These are phyloP conservation scores for Hirsutella minnesotensis DNA, from an alignment of 2,329 filamentous ascomycete species.

Conservation along the genomic window DNA sequence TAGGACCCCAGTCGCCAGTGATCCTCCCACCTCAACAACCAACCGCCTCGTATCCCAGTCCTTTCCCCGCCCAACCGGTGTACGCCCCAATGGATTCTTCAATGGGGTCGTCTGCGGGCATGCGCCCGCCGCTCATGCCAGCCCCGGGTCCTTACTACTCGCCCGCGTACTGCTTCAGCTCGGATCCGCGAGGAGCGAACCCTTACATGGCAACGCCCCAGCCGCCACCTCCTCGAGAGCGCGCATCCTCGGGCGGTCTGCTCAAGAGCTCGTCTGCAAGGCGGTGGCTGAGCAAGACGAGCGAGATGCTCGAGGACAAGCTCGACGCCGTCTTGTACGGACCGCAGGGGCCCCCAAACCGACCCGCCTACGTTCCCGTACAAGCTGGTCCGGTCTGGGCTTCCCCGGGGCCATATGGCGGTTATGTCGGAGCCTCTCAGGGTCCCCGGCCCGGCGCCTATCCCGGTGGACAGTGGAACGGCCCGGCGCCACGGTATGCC, in stretches of 20 bases:
- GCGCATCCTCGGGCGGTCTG: conserved; percentile 11
- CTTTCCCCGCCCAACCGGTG: not conserved
- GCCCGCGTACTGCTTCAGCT: not conserved
- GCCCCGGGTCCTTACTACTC: not conserved
- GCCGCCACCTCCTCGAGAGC: conserved; percentile 5
- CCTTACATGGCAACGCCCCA: conserved; percentile 10
- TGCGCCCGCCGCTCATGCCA: not conserved
- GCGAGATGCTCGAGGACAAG: conserved; percentile 20
- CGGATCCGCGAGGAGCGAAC: not conserved
- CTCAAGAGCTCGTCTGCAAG: conserved; percentile 21
- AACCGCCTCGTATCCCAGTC: not conserved
- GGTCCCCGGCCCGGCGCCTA: too few species aligned
- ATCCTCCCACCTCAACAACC: not conserved
- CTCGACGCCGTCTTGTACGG: conserved; percentile 18
- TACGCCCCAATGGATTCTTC: not conserved
- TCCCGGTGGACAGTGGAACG: too few species aligned
- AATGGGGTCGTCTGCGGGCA: not conserved
- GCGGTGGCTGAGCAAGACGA: conserved; percentile 23
- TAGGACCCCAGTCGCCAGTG: not conserved
- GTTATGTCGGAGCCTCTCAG: too few species aligned
- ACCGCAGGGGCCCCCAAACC: conserved; percentile 4
- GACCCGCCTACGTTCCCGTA: not conserved
- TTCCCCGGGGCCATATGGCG: too few species aligned
- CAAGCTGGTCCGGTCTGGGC: not conserved
- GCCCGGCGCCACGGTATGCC: too few species aligned